Percentiles rank a stretch among this genome's conserved stretches.
phyloP scores from a whole-genome alignment of 2,329 filamentous ascomycete genomes.

The Exophiala sideris region DNA sequence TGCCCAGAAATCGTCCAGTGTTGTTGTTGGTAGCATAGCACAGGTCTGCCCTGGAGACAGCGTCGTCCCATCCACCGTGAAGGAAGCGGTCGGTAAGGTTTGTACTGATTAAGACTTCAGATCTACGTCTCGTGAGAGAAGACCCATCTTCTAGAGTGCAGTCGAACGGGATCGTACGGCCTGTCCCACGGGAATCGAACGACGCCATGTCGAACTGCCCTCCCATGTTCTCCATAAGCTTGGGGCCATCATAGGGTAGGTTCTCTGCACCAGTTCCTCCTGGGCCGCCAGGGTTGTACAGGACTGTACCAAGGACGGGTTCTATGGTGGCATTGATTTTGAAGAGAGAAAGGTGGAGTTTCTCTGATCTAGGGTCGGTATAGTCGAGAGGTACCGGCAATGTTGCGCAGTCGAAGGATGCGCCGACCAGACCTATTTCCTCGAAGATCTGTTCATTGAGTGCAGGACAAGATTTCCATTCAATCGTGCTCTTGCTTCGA shows the following conservation, averaged over 20 bases:
- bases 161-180: conserved; percentile 23
- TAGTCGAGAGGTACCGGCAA: conserved; percentile 38
- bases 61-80: conserved; percentile 17
- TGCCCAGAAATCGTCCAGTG: conserved; percentile 31
- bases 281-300: conserved; percentile 37
- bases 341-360: conserved; percentile 31
- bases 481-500: background rate
- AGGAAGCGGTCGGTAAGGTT: conserved; percentile 15
- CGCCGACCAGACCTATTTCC: background rate
- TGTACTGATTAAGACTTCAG: background rate
- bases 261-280: conserved; percentile 32
- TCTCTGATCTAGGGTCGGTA: conserved; percentile 26
- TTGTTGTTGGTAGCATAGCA: conserved; percentile 4
- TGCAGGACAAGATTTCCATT: conserved; percentile 15
- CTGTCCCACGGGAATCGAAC: conserved; percentile 23
- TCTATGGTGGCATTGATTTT: conserved; percentile 30
- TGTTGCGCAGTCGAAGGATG: conserved; percentile 30
- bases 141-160: conserved; percentile 6
- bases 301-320: conserved; percentile 33
- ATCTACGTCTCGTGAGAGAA: background rate
- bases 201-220: conserved; percentile 23
- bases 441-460: conserved; percentile 3
- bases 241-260: background rate
- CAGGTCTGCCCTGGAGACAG: conserved; percentile 4
- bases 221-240: conserved; percentile 9